Evolutionary conservation across 2,329 filamentous ascomycete genomes (phyloP).

Genomic region (Penicillium rolfsii): DNA sequence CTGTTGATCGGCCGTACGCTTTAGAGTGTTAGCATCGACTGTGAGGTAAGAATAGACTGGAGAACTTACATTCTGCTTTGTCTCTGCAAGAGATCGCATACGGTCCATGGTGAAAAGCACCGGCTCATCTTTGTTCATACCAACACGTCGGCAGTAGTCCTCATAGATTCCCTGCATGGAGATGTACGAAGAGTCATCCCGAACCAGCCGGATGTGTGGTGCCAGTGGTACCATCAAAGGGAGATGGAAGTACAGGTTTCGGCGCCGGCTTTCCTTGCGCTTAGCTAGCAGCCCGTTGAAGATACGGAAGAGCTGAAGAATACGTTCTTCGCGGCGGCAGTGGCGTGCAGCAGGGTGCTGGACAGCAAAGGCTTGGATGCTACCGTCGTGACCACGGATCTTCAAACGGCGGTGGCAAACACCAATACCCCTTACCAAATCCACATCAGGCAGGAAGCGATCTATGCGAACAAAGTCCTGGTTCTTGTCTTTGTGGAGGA

Average conservation of each 20-base stretch:
- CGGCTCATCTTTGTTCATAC: constrained; percentile 91
- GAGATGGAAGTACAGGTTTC: constrained; percentile 94
- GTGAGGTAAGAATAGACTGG: background rate
- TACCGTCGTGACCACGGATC: constrained; percentile 96
- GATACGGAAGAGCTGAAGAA: constrained; percentile 93
- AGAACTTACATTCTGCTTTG: constrained; percentile 58
- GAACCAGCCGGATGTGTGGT: constrained; percentile 90
- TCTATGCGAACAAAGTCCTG: constrained; percentile 98
- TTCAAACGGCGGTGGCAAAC: constrained; percentile 90
- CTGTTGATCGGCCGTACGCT: constrained; percentile 65
- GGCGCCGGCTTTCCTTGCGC: constrained; percentile 90
- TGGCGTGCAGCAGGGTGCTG: constrained; percentile 93
- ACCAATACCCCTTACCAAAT: constrained; percentile 86
- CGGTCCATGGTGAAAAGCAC: constrained; percentile 96
- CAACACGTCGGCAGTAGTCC: constrained; percentile 86
- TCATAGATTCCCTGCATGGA: constrained; percentile 95
- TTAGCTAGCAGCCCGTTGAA: constrained; percentile 91
- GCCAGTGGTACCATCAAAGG: constrained; percentile 95
- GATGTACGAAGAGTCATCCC: constrained; percentile 93
- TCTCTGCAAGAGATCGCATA: constrained; percentile 73
- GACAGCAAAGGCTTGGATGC: constrained; percentile 92
- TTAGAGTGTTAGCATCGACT: constrained; percentile 34
- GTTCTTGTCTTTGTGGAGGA: constrained; percentile 98
- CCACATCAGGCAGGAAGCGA: constrained; percentile 91
- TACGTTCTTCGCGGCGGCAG: constrained; percentile 90